Base-by-base conservation (phyloP, 805 yeast species). In the Geotrichum ghanense region DNA sequence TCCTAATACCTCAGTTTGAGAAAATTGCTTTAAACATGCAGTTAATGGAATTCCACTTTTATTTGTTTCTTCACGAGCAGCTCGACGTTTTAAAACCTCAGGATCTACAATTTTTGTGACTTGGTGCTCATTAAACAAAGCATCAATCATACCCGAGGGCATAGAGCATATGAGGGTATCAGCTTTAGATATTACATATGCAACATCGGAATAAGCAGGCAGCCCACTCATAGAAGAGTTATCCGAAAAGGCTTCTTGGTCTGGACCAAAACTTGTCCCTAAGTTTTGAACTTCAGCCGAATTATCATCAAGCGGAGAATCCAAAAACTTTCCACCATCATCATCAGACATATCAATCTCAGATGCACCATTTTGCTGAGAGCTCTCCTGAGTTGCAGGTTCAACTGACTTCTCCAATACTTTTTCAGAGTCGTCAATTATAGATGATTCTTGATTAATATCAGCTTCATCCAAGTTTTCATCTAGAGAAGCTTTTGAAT, bases 1-100 rank as follows among this genome's bases (percentile, higher is more conserved):
- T 12, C 96, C 86, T 41, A 90, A 70, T 2, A 88, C 77, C 61
- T 90, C 98, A 0, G 94, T 81, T 44, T 76, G 74, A 17, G 94
- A 77, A 57, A 90, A 90, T 49, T 78, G 59, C 19, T 74, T 72
- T 42, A 90, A 61, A 59, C 97, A 90, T 54, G 84, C 90, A 51
- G 78, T 75, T 17, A 90, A 69, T 0, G 83, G 68, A 19, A 81
- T 73, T 1, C 51, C 53, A 26, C 70, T 68, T 47, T 44, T 53
- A 53, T 41, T 57, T 55, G 19, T 56, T 53, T 7, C 55, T 55
- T 64, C 59, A 37, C 46, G 46, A 31, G 42, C 42, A 10, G 22
- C 35, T 19, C 48, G 41, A 9, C 51, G 20, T 24, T 49, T 46
- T 2, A 45, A 53, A 2, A 54, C 45, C 20, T 52, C 57, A 16